Evolutionary conservation across 2,329 filamentous ascomycete genomes (phyloP), one percentile per base, ranked within the genome.

Genomic region (Trichoderma sp.): DNA sequence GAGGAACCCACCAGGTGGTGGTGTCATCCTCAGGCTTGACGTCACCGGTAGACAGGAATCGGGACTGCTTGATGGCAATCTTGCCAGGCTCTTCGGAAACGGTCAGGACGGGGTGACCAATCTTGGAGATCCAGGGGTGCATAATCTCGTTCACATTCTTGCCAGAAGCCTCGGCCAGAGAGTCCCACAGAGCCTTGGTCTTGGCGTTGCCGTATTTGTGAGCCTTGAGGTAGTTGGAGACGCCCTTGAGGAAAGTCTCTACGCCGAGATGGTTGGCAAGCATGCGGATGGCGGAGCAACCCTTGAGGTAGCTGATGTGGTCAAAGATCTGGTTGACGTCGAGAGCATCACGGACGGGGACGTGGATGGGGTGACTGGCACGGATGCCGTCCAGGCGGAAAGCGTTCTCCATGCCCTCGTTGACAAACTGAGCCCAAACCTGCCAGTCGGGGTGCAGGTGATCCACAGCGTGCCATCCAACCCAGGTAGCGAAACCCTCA

Each of bases 241-340:
- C 95, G 76, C 96, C 96, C 79, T 93, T 91, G 67, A 99, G 86
- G 86, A 99, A 99, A 1, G 89, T 92, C 78, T 97, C 90, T 67
- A 92, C 91, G 15, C 94, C 94, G 21, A 99, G 89, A 81, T 98
- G 93, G 77, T 92, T 91, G 76, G 94, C 95, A 77, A 99, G 84
- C 96, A 99, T 99, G 79, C 96, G 92, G 79, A 99, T 96, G 73
- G 96, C 93, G 2, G 95, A 97, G 84, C 94, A 97, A 43, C 96
- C 96, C 85, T 99, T 98, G 74, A 97, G 87, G 80, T 98, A 99
- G 83, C 93, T 97, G 82, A 99, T 98, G 80, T 92, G 89, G 81
- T 99, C 96, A 79, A 99, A 99, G 75, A 98, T 97, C 82, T 99
- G 96, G 81, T 98, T 97, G 75, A 98, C 94, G 77, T 98, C 96